These are phyloP conservation scores for Perkinsus olseni DNA, from an alignment of 169 alveolate genomes.

Conservation along the genomic window DNA sequence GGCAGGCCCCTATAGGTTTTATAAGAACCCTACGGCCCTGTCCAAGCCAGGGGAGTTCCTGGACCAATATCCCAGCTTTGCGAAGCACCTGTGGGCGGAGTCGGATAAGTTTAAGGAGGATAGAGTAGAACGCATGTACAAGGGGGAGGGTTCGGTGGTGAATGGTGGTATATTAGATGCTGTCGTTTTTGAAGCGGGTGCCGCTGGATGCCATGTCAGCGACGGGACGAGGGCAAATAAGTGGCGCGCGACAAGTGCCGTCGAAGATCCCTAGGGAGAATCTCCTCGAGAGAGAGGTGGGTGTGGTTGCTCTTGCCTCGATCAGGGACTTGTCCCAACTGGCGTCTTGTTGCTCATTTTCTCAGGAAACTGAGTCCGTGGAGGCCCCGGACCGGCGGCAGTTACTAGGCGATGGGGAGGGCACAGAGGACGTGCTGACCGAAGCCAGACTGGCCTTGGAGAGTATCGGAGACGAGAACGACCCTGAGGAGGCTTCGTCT, in stretches of 20 bases:
- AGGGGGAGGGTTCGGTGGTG: not conserved
- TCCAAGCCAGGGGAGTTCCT: not conserved
- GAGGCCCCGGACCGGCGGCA: not conserved
- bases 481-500: not conserved
- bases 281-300: not conserved
- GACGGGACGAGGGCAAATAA: not conserved
- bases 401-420: not conserved
- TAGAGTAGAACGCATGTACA: not conserved
- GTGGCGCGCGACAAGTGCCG: not conserved
- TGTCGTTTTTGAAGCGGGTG: not conserved
- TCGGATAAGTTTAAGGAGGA: not conserved
- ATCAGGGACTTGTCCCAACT: not conserved
- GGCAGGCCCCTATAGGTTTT: not conserved
- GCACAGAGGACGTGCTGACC: not conserved
- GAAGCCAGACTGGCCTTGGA: not conserved
- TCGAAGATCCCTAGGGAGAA: not conserved
- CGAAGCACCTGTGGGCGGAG: not conserved
- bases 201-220: not conserved
- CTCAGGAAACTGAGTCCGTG: not conserved
- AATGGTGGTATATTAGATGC: not conserved
- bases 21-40: not conserved
- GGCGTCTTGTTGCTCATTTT: not conserved
- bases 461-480: not conserved
- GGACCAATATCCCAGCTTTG: not conserved
- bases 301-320: not conserved